Percentiles rank a stretch among this genome's conserved stretches.
Conservation (phyloP, 2,329 filamentous ascomycete species). For the Stemphylium lycopersici region DNA sequence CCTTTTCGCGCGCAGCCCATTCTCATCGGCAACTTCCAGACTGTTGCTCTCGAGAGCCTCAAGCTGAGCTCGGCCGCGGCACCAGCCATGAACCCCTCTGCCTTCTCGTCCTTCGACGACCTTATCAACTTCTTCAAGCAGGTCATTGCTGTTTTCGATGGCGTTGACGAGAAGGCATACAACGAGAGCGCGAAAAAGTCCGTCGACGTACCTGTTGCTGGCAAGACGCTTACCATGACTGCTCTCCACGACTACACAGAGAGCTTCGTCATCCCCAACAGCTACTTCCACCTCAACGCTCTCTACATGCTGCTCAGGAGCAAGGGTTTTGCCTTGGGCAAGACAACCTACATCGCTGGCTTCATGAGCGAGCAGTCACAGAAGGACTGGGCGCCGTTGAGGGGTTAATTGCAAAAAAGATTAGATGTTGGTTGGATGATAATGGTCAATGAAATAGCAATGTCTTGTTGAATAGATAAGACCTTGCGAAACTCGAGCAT, state of each 20-base stretch:
- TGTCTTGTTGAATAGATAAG: not conserved
- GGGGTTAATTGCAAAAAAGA: constrained; percentile 5
- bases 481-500: not conserved
- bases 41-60: constrained; percentile 12
- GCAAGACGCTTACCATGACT: constrained; percentile 20
- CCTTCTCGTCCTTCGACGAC: constrained; percentile 23
- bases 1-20: constrained; percentile 29
- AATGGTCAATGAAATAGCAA: not conserved
- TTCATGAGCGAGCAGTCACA: constrained; percentile 29
- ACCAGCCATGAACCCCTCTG: constrained; percentile 14
- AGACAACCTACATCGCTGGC: constrained; percentile 17
- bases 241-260: constrained; percentile 20
- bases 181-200: constrained; percentile 25
- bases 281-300: constrained; percentile 32
- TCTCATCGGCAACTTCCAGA: constrained; percentile 21
- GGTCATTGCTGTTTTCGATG: constrained; percentile 16
- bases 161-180: constrained; percentile 24
- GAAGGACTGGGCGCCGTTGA: constrained; percentile 30
- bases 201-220: constrained; percentile 16
- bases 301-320: constrained; percentile 33
- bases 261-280: constrained; percentile 27
- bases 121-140: constrained; percentile 29
- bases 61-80: constrained; percentile 9
- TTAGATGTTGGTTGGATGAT: not conserved
- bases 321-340: constrained; percentile 27